Percentiles rank a stretch among this genome's conserved stretches.
These are phyloP conservation scores for Fusarium bactridioides DNA, from an alignment of 2,329 filamentous ascomycete genomes.

Conservation along the genomic window DNA sequence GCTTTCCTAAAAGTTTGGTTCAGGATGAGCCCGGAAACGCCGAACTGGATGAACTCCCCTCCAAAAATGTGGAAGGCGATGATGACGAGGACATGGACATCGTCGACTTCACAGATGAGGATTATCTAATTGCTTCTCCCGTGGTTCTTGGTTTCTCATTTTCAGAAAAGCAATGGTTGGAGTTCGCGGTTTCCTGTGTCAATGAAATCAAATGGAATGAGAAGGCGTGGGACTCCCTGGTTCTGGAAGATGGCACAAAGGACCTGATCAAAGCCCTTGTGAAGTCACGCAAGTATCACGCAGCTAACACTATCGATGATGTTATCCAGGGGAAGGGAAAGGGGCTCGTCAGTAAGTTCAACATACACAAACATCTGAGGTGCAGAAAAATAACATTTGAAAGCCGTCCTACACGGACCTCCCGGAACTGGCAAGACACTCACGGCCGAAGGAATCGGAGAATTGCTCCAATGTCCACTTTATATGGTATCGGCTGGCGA, in stretches of 20 bases:
- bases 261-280: constrained; percentile 79
- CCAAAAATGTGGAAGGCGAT: constrained; percentile 28
- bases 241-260: constrained; percentile 70
- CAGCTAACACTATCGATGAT: constrained; percentile 82
- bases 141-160: constrained; percentile 89
- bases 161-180: constrained; percentile 88
- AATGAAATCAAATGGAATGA: constrained; percentile 86
- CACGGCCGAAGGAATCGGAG: constrained; percentile 86
- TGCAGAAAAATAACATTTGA: constrained; percentile 22
- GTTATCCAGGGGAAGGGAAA: constrained; percentile 86
- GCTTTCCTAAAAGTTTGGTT: constrained; percentile 41
- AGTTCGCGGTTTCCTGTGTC: constrained; percentile 82
- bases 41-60: constrained; percentile 63
- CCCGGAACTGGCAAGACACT: constrained; percentile 90
- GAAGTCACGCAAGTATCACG: constrained; percentile 83
- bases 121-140: constrained; percentile 83
- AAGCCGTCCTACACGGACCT: constrained; percentile 79
- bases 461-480: constrained; percentile 80
- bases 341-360: constrained; percentile 71
- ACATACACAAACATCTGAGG: background rate
- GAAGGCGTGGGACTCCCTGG: constrained; percentile 81
- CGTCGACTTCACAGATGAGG: constrained; percentile 76
- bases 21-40: constrained; percentile 50
- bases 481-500: constrained; percentile 87
- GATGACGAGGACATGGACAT: background rate